A percentile compares a stretch with the other conserved stretches of the same genome.
Conservation (phyloP, 257 asterid genomes). For the Solanum bulbocastanum region DNA sequence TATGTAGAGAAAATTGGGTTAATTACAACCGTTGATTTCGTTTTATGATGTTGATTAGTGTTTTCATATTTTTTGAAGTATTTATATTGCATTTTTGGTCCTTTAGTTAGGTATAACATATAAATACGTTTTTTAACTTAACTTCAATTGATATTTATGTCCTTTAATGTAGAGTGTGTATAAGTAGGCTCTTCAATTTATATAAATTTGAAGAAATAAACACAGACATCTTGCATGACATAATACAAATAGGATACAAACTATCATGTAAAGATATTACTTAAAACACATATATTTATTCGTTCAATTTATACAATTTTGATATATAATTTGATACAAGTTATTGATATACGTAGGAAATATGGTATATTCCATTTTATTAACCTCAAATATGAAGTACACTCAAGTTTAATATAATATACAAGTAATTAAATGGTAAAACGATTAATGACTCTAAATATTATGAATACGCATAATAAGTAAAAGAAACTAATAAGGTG, state of each 20-base stretch:
- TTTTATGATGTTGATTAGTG: neutral
- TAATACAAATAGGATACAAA: no score
- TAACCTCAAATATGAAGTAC: neutral
- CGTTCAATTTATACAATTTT: no score
- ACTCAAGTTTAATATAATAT: neutral
- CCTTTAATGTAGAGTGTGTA: accelerated
- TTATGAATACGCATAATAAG: neutral
- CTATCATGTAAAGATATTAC: no score
- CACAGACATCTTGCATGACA: accelerated
- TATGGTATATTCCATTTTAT: neutral
- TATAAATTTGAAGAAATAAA: no score
- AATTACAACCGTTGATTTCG: conserved; percentile 40
- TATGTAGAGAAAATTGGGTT: conserved; percentile 16
- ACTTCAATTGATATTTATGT: no score
- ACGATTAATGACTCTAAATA: neutral
- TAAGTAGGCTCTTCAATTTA: no score
- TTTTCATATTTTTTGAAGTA: no score
- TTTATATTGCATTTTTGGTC: neutral
- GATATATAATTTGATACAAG: no score
- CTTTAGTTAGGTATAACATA: neutral
- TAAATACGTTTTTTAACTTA: no score
- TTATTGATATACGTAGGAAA: no score
- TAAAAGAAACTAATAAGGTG: neutral
- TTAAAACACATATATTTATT: no score
- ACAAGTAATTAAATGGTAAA: neutral